These are phyloP conservation scores for Geosiphon pyriformis DNA, from an alignment of 192 early-diverging fungal species.

Conservation along the genomic window DNA sequence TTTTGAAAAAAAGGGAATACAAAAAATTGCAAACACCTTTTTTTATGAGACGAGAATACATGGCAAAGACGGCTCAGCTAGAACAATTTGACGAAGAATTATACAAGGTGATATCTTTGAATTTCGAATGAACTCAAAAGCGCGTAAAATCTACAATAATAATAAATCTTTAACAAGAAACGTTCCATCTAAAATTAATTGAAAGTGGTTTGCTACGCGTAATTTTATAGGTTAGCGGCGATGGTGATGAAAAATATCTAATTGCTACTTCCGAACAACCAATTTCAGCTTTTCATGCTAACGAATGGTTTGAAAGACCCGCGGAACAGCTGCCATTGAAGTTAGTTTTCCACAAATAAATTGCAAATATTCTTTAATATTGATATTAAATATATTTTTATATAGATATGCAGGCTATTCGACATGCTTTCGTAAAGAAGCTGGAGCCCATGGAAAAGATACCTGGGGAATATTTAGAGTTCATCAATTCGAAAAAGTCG, in stretches of 20 bases:
- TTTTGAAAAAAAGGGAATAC: constrained; percentile 75
- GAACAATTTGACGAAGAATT: constrained; percentile 97
- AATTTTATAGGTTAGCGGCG: constrained; percentile 49
- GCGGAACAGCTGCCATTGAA: constrained; percentile 86
- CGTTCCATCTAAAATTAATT: too few species aligned
- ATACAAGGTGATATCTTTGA: constrained; percentile 70
- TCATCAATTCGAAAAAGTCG: constrained; percentile 99
- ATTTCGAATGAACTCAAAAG: too few species aligned
- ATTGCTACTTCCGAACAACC: constrained; percentile 99
- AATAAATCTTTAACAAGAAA: too few species aligned
- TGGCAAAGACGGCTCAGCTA: constrained; percentile 98
- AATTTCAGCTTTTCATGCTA: constrained; percentile 92
- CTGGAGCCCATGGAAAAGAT: constrained; percentile 94
- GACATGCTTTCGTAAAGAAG: constrained; percentile 99
- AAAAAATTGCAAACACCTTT: constrained; percentile 96
- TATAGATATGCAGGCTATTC: constrained; percentile 86
- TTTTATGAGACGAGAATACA: constrained; percentile 95
- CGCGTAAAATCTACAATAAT: too few species aligned
- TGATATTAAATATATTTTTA: constrained; percentile 13
- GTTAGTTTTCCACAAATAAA: constrained; percentile 27
- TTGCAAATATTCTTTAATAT: background rate
- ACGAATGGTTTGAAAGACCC: constrained; percentile 93
- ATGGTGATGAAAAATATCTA: constrained; percentile 89
- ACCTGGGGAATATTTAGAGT: constrained; percentile 99
- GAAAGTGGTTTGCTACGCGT: too few species aligned